Base-by-base conservation (phyloP, 2,329 filamentous ascomycete species). In the Aureobasidium lini region DNA sequence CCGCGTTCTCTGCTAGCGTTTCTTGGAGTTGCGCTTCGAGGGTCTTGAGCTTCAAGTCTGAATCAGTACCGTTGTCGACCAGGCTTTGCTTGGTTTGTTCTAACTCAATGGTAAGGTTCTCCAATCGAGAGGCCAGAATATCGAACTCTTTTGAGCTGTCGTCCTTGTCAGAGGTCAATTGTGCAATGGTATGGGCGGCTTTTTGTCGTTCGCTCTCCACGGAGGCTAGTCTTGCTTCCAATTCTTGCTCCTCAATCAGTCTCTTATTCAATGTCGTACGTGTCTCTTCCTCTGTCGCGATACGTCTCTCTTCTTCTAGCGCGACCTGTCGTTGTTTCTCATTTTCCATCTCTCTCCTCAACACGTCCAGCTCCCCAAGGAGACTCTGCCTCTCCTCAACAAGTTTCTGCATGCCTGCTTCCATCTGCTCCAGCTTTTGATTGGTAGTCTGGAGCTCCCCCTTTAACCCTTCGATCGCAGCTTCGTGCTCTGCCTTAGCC, bases 101-200 rank as follows among this genome's bases (percentile, higher is more conserved):
- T 47, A 63, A 49, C 48, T 63, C 60, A 44, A 63, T 47, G 11
- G 49, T 42, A 42, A 57, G 37, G 34, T 59, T 57, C 8, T 60
- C 58, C 44, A 63, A 10, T 23, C 39, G 34, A 7, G 43, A 48
- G 16, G 59, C 31, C 44, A 63, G 23, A 6, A 11, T 48, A 18
- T 63, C 59, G n/a, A 58, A 56, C 15, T 61, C 54, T 11, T 57
- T 58, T 7, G 39, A 43, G 43, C 46, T 48, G 42, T 63, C 61
- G 39, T 63, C 61, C 18, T 50, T 61, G 15, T 60, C 56, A 13
- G 59, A 50, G 5, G 23, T 37, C 2, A 61, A 34, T 32, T 57
- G 16, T 40, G 40, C n/a, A n/a, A 60, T 49, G 5, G 48, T 46
- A 15, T 15, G 13, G 11, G 40, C 32, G 18, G 58, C 47, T 52